Percentiles rank a stretch among this genome's conserved stretches.
phyloP scores from a whole-genome alignment of 345 rosid genomes.

The Clausena lansium region DNA sequence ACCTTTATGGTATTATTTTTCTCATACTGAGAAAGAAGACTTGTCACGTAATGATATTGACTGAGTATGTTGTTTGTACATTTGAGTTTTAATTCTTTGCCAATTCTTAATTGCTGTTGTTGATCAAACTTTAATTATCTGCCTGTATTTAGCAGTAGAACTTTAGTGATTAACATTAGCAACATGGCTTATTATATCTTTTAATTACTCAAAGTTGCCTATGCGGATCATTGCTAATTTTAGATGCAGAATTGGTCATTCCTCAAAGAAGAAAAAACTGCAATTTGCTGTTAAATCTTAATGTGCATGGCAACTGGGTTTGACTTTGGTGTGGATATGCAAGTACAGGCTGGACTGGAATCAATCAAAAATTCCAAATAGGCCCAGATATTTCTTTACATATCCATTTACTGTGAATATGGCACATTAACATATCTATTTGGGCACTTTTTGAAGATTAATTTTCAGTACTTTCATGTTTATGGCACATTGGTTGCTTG shows the following conservation, averaged over 20 bases:
- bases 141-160: neutral
- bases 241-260: neutral
- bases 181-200: neutral
- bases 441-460: neutral
- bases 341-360: conserved; percentile 8
- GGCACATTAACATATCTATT: neutral
- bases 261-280: neutral
- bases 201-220: neutral
- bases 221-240: neutral
- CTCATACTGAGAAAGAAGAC: neutral
- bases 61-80: neutral
- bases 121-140: neutral
- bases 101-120: neutral
- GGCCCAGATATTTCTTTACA: neutral
- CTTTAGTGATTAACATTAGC: neutral
- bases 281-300: neutral
- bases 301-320: neutral
- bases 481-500: neutral
- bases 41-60: neutral
- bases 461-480: neutral
- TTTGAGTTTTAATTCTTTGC: neutral
- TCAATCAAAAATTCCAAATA: neutral
- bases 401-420: neutral
- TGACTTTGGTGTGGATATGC: neutral
- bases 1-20: neutral